A percentile compares a stretch with the other conserved stretches of the same genome.
Conservation (phyloP, 148 eudicot genomes). For the Chenopodium formosanum region DNA sequence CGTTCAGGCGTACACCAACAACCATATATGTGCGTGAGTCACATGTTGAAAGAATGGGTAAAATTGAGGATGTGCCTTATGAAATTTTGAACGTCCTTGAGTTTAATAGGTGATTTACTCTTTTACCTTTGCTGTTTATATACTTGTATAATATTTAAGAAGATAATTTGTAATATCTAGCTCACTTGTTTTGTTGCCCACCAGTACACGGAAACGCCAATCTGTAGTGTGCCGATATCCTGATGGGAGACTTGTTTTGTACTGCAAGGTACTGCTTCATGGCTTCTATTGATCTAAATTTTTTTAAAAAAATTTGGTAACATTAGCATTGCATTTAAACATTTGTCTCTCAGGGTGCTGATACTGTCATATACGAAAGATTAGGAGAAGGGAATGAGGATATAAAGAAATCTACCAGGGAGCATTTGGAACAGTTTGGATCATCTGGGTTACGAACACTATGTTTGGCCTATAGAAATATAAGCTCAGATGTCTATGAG, state of each 20-base stretch:
- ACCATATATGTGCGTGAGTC: conserved; percentile 92
- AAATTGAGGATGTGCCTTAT: conserved; percentile 69
- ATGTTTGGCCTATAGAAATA: conserved; percentile 82
- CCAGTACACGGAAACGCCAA: conserved; percentile 93
- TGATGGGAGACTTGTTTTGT: conserved; percentile 93
- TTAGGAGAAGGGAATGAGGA: conserved; percentile 61
- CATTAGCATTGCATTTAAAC: conserved; percentile 8
- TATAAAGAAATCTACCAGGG: conserved; percentile 60
- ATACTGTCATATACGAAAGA: conserved; percentile 91
- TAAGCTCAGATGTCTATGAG: conserved; percentile 60
- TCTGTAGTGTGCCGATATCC: conserved; percentile 93
- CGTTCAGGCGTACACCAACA: conserved; percentile 89
- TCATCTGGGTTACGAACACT: conserved; percentile 91
- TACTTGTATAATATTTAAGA: not conserved
- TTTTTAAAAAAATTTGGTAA: not conserved
- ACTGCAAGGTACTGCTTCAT: conserved; percentile 70
- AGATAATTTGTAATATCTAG: conserved; percentile 24
- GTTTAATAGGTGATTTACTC: conserved; percentile 69
- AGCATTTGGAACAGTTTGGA: conserved; percentile 94
- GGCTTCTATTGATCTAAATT: conserved; percentile 6
- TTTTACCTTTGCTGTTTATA: too few relatives aligned
- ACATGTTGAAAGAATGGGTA: conserved; percentile 89
- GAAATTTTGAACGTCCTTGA: conserved; percentile 96
- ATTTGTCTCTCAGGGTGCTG: conserved; percentile 77
- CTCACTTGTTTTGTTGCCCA: conserved; percentile 23